Evolutionary conservation across 768 basidiomycete genomes (phyloP).

Genomic region (Pleurotus citrinopileatus): DNA sequence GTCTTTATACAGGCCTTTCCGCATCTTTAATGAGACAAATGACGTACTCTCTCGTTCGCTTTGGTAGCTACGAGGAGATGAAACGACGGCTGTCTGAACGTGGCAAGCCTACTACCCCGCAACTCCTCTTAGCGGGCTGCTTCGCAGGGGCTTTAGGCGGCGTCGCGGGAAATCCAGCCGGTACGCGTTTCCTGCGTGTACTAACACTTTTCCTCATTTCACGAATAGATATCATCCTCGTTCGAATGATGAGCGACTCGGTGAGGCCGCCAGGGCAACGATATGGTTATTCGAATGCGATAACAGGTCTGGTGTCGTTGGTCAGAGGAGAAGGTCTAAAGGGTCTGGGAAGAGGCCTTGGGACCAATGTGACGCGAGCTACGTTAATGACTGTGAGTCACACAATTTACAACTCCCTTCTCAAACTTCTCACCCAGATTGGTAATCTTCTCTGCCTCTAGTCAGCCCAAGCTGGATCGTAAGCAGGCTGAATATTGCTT

Average conservation of each 20-base stretch:
- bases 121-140: conserved; percentile 62
- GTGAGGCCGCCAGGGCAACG: conserved; percentile 69
- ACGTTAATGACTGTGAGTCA: conserved; percentile 6
- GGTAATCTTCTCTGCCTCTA: conserved; percentile 20
- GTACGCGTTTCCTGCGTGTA: conserved; percentile 29
- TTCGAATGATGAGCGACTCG: conserved; percentile 88
- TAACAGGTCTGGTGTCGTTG: conserved; percentile 66
- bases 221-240: conserved; percentile 61
- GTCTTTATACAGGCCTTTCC: conserved; percentile 78
- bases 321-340: conserved; percentile 66
- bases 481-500: conserved; percentile 28
- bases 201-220: conserved; percentile 6
- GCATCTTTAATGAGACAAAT: conserved; percentile 87
- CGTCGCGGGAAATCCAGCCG: conserved; percentile 81
- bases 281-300: conserved; percentile 78
- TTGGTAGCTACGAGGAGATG: conserved; percentile 80
- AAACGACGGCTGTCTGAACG: conserved; percentile 53
- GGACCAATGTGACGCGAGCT: conserved; percentile 66
- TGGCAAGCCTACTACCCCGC: conserved; percentile 49
- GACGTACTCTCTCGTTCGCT: conserved; percentile 85
- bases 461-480: conserved; percentile 83
- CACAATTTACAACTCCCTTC: conserved; percentile 12
- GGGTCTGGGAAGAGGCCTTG: conserved; percentile 71
- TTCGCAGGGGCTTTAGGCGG: conserved; percentile 81
- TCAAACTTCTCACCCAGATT: too few relatives aligned